Evolutionary conservation across 169 alveolate species (phyloP).

Genomic region (Fabrea salina): DNA sequence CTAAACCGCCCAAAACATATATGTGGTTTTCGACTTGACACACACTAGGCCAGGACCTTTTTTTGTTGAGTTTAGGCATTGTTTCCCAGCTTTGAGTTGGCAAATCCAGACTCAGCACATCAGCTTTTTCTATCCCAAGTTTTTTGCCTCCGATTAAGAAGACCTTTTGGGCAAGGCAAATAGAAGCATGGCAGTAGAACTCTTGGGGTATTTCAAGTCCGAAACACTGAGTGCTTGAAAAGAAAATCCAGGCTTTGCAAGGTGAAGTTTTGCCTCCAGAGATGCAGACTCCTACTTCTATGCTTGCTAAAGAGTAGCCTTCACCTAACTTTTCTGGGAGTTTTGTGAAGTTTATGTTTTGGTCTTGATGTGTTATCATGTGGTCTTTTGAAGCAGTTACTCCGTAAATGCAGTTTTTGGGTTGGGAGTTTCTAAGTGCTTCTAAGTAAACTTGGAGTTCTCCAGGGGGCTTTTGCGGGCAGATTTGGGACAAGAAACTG

Average conservation of each 20-base stretch:
- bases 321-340: background rate
- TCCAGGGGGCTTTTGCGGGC: background rate
- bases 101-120: background rate
- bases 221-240: background rate
- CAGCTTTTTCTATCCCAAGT: background rate
- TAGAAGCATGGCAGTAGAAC: background rate
- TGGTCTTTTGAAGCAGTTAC: background rate
- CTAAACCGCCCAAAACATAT: slow-evolving; percentile 9
- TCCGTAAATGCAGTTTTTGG: background rate
- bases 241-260: slow-evolving; percentile 5
- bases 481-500: background rate
- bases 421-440: background rate
- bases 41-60: background rate
- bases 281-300: background rate
- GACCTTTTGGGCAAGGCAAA: background rate
- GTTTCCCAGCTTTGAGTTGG: background rate
- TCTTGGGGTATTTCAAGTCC: background rate
- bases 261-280: slow-evolving; percentile 2
- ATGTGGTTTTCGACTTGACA: background rate
- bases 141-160: background rate
- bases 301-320: background rate
- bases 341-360: background rate
- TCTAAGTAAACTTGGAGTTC: background rate
- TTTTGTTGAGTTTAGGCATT: background rate
- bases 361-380: background rate